A percentile compares a stretch with the other conserved stretches of the same genome.
phyloP scores from a whole-genome alignment of 441 rosid genomes.

The Viola pubescens region DNA sequence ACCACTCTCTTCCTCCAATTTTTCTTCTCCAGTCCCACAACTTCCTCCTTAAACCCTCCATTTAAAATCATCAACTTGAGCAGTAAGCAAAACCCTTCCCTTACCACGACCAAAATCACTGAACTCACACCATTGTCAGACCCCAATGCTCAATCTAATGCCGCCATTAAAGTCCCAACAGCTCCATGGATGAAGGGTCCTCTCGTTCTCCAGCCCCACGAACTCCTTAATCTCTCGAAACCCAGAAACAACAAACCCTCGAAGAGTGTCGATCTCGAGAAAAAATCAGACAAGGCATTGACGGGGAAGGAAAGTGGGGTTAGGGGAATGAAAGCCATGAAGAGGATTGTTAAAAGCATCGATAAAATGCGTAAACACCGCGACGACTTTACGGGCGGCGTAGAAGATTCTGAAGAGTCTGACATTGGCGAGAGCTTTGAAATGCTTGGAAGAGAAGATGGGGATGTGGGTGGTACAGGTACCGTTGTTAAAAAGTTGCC shows the following conservation, averaged over 20 bases:
- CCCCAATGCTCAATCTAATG: conserved; percentile 20
- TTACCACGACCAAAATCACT: background rate
- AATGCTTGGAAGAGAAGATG: conserved; percentile 19
- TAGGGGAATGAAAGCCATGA: conserved; percentile 59
- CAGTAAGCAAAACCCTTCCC: background rate
- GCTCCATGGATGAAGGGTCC: conserved; percentile 79
- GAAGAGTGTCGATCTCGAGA: conserved; percentile 23
- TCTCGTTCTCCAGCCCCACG: conserved; percentile 42
- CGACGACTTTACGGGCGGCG: conserved; percentile 12
- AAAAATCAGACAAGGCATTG: conserved; percentile 42
- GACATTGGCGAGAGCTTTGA: conserved; percentile 26
- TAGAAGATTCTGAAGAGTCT: conserved; percentile 17
- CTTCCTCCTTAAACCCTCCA: conserved; percentile 25
- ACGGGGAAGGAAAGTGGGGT: conserved; percentile 56
- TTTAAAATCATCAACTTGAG: conserved; percentile 12
- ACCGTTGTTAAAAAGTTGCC: conserved; percentile 38
- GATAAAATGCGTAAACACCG: conserved; percentile 30
- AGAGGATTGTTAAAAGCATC: conserved; percentile 44
- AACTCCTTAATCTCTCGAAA: conserved; percentile 28
- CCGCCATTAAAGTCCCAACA: conserved; percentile 41
- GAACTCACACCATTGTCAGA: conserved; percentile 12
- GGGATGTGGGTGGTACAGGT: conserved; percentile 16
- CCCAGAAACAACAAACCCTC: conserved; percentile 20
- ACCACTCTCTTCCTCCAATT: conserved; percentile 19
- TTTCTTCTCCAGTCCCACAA: conserved; percentile 18